phyloP scores from a whole-genome alignment of 177 flowering plant genomes.

The Telopea speciosissima region DNA sequence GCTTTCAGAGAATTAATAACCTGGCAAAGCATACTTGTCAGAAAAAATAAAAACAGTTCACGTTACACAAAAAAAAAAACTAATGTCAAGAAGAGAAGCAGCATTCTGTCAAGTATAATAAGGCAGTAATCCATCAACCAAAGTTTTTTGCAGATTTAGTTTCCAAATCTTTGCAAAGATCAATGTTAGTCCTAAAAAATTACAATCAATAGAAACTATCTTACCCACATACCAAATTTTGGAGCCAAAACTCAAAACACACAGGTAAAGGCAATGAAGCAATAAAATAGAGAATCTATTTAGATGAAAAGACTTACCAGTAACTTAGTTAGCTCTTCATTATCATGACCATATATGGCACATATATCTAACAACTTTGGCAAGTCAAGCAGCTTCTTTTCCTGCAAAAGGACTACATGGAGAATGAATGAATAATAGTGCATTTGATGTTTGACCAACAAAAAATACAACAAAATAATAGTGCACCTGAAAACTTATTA shows the following conservation, averaged over 20 bases:
- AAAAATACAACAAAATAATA: no score
- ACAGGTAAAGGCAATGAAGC: neutral
- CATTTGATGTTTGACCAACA: no score
- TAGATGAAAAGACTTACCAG: conserved; percentile 40
- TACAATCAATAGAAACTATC: no score
- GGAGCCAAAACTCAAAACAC: neutral
- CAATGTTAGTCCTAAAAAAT: no score
- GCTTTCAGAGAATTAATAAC: conserved; percentile 69
- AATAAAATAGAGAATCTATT: neutral
- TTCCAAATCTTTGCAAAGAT: no score
- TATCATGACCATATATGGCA: conserved; percentile 89
- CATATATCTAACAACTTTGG: conserved; percentile 91
- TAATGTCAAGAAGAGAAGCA: neutral
- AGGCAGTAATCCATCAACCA: no score
- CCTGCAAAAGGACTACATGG: conserved; percentile 82
- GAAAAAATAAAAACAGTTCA: neutral
- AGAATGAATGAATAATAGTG: conserved; percentile 34
- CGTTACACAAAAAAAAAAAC: neutral
- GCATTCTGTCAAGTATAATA: no score
- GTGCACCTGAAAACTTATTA: no score
- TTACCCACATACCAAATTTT: no score
- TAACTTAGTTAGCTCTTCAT: conserved; percentile 62
- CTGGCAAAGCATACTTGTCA: conserved; percentile 31
- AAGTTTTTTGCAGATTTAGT: no score
- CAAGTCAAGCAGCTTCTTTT: conserved; percentile 76